These are phyloP conservation scores for Moelleriella libera DNA, from an alignment of 2,329 filamentous ascomycete genomes.

Conservation along the genomic window DNA sequence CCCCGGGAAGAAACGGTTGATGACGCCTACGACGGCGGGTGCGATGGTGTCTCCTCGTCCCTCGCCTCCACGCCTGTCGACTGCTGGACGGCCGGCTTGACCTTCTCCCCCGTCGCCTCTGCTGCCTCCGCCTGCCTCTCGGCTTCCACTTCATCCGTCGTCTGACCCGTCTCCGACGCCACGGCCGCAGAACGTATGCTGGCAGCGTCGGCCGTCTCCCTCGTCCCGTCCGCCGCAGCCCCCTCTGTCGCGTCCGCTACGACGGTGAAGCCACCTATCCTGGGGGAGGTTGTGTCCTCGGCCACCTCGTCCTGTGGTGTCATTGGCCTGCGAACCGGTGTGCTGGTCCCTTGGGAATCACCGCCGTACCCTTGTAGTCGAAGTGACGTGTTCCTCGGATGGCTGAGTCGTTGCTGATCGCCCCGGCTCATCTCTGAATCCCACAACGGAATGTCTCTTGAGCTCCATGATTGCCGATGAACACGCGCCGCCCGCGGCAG, in stretches of 20 bases:
- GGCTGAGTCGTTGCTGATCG: constrained; percentile 11
- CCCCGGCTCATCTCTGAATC: constrained; percentile 20
- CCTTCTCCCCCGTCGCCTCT: too few species aligned
- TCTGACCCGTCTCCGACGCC: too few species aligned
- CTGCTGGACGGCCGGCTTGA: too few species aligned
- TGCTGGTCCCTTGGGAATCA: constrained; percentile 6
- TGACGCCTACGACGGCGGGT: too few species aligned
- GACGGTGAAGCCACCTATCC: not conserved
- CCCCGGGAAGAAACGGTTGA: too few species aligned
- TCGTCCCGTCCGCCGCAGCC: too few species aligned
- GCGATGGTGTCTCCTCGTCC: too few species aligned
- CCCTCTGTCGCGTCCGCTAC: not conserved
- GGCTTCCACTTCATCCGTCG: too few species aligned
- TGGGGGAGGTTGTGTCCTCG: constrained; percentile 2
- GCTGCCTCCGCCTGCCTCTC: too few species aligned
- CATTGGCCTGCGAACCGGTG: constrained; percentile 12
- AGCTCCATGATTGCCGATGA: constrained; percentile 37
- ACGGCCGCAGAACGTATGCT: too few species aligned
- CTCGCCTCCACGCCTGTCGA: too few species aligned
- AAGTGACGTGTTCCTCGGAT: constrained; percentile 17
- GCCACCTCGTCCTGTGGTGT: constrained; percentile 15
- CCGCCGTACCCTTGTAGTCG: constrained; percentile 12
- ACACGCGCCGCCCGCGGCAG: constrained; percentile 34
- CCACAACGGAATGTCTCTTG: constrained; percentile 32
- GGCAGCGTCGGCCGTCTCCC: too few species aligned